Evolutionary conservation across 495 filamentous ascomycete genomes (phyloP).

Genomic region (Lasiosphaeria hispida): DNA sequence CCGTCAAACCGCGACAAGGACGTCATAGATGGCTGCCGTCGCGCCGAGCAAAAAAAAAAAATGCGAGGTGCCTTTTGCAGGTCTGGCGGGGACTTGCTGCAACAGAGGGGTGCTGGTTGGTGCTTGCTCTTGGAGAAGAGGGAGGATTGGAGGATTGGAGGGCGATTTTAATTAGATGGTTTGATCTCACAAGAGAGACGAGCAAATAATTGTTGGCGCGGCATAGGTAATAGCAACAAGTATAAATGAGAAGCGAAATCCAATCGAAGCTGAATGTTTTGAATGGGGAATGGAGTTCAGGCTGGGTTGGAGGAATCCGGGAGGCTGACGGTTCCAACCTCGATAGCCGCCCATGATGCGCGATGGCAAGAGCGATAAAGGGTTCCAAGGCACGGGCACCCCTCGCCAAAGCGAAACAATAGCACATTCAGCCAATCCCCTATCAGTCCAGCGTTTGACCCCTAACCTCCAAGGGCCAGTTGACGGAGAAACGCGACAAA

Average conservation of each 20-base stretch:
- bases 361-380: neutral
- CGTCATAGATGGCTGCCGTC: conserved; percentile 7
- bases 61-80: neutral
- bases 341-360: conserved; percentile 16
- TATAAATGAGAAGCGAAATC: neutral
- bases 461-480: conserved; percentile 14
- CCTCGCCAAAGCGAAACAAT: conserved; percentile 8
- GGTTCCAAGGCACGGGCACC: conserved; percentile 6
- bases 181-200: conserved; percentile 3
- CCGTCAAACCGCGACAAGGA: neutral
- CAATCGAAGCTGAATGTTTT: conserved; percentile 1
- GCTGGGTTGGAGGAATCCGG: conserved; percentile 11
- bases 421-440: neutral
- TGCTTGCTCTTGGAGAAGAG: neutral
- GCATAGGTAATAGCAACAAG: conserved; percentile 5
- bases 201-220: conserved; percentile 2
- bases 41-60: neutral
- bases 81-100: neutral
- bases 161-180: conserved; percentile 3
- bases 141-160: neutral
- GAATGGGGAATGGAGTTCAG: neutral
- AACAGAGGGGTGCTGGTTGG: neutral
- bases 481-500: conserved; percentile 18
- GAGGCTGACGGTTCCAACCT: conserved; percentile 14
- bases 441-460: neutral